Conservation (phyloP, 306 rosid species). For the Carpinus viminea region DNA sequence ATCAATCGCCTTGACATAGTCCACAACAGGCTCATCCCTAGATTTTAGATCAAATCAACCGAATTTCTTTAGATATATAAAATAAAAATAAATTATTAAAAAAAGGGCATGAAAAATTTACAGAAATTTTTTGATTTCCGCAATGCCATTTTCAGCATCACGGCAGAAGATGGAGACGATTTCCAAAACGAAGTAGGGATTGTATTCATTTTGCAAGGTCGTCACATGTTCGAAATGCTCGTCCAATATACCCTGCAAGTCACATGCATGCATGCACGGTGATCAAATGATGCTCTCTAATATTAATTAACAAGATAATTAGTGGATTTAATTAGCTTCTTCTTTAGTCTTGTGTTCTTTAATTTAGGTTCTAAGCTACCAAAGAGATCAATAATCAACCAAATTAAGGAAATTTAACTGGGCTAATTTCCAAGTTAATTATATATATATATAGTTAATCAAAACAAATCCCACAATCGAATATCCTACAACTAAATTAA, state of each 20-base stretch:
- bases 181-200: background rate
- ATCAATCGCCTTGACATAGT: constrained; percentile 4
- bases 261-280: background rate
- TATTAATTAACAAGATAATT: background rate
- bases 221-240: background rate
- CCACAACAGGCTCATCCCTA: constrained; percentile 8
- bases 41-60: constrained; percentile 6
- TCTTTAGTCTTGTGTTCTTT: background rate
- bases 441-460: no score
- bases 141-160: constrained; percentile 4
- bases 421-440: no score
- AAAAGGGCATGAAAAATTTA: background rate
- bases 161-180: background rate
- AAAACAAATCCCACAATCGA: background rate
- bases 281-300: background rate
- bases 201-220: background rate
- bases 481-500: background rate
- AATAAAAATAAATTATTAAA: no score
- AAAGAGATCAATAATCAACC: background rate
- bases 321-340: background rate
- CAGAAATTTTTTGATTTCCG: background rate
- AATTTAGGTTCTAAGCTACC: background rate
- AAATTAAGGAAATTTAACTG: background rate
- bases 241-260: constrained; percentile 20
- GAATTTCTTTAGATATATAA: background rate